phyloP scores from a whole-genome alignment of 192 early-diverging fungal genomes.

The Backusella luteola region DNA sequence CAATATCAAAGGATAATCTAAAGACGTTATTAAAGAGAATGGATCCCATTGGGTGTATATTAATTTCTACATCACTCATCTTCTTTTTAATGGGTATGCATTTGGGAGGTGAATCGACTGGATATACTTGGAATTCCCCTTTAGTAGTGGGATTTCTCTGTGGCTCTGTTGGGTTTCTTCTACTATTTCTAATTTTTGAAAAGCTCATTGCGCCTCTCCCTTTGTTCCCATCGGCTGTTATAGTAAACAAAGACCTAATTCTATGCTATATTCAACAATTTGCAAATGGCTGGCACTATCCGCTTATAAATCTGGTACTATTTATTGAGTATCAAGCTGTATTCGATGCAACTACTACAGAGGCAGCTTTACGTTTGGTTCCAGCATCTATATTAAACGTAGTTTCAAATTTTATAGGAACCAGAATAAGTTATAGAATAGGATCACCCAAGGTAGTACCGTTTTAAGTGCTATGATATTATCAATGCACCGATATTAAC shows the following conservation, averaged over 20 bases:
- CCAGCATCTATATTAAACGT: neutral
- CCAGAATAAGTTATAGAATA: neutral
- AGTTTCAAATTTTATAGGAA: neutral
- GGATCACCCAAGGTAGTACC: neutral
- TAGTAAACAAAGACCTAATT: neutral
- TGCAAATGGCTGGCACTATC: neutral
- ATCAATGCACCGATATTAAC: neutral
- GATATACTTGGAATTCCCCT: neutral
- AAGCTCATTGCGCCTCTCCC: neutral
- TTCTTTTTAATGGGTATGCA: neutral
- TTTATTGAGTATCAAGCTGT: conserved; percentile 4
- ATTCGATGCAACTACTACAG: neutral
- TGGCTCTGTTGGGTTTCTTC: neutral
- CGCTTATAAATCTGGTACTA: neutral
- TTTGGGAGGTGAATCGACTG: neutral
- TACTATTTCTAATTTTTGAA: neutral
- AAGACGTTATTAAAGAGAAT: neutral
- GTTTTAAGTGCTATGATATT: neutral
- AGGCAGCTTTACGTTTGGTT: neutral
- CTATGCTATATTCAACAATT: neutral
- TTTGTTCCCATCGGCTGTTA: neutral
- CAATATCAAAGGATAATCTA: neutral
- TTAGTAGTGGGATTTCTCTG: neutral
- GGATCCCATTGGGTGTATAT: neutral
- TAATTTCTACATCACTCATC: neutral